phyloP scores from a whole-genome alignment of 352 stramenopile genomes.

The Pythium insidiosum region DNA sequence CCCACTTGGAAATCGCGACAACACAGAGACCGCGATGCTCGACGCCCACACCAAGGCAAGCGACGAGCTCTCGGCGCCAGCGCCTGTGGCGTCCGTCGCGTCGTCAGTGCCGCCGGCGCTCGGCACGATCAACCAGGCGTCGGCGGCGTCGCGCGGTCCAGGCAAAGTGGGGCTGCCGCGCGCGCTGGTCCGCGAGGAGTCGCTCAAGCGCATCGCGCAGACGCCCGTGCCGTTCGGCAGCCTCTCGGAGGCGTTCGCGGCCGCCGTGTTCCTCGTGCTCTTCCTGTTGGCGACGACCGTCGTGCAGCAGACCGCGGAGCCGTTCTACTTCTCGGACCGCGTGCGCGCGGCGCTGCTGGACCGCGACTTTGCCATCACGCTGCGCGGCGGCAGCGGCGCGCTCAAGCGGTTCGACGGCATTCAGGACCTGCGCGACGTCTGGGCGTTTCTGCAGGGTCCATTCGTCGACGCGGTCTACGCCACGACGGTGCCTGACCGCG shows the following conservation, averaged over 20 bases:
- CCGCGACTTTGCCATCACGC: constrained; percentile 32
- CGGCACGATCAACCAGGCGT: constrained; percentile 1
- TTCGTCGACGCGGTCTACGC: constrained; percentile 52
- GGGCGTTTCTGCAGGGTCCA: constrained; percentile 51
- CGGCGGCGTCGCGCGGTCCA: too few species aligned
- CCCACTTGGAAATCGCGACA: constrained; percentile 6
- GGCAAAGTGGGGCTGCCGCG: too few species aligned
- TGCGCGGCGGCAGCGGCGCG: constrained; percentile 7
- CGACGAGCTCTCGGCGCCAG: constrained; percentile 1
- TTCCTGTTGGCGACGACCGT: constrained; percentile 46
- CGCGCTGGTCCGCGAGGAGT: constrained; percentile 21
- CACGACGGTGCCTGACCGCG: constrained; percentile 2
- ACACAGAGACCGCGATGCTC: constrained; percentile 10
- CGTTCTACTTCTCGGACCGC: constrained; percentile 63
- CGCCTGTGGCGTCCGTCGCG: background rate
- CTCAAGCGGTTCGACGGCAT: constrained; percentile 44
- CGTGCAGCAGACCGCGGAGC: constrained; percentile 31
- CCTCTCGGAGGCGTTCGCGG: constrained; percentile 35
- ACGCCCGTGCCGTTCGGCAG: constrained; percentile 40
- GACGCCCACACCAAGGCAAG: constrained; percentile 11
- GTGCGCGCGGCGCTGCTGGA: constrained; percentile 35
- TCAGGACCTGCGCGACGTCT: constrained; percentile 49
- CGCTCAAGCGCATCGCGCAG: constrained; percentile 27
- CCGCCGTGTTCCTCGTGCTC: constrained; percentile 42
- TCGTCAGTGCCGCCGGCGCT: constrained; percentile 4